Evolutionary conservation across 2,329 filamentous ascomycete species (phyloP).

Genomic region (Dichotomopilus funicola): DNA sequence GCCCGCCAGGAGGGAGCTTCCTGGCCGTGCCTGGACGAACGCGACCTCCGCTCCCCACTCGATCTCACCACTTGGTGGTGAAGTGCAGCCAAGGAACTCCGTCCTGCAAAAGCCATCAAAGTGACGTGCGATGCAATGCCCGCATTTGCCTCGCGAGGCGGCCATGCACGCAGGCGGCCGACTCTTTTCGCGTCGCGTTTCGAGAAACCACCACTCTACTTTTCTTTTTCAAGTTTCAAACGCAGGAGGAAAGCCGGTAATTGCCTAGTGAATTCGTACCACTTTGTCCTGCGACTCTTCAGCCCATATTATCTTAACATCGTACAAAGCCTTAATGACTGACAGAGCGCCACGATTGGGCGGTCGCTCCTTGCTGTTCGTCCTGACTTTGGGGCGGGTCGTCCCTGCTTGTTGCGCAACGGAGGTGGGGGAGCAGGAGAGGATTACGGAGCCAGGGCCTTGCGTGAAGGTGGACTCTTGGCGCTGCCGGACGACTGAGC

Average conservation of each 20-base stretch:
- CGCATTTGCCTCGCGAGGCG: constrained; percentile 5
- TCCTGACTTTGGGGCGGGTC: constrained; percentile 15
- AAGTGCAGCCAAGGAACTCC: constrained; percentile 2
- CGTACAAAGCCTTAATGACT: not conserved
- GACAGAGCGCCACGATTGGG: constrained; percentile 10
- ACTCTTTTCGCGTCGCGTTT: constrained; percentile 1
- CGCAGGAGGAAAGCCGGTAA: no score
- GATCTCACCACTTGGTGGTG: constrained; percentile 1
- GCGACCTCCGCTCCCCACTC: constrained; percentile 20
- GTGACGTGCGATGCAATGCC: constrained; percentile 2
- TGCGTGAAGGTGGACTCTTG: constrained; percentile 15
- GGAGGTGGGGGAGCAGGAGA: constrained; percentile 12
- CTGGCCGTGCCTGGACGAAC: constrained; percentile 21
- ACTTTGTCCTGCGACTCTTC: no score
- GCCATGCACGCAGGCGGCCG: constrained; percentile 6
- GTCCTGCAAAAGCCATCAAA: not conserved
- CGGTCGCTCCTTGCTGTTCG: constrained; percentile 15
- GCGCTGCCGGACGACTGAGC: constrained; percentile 12
- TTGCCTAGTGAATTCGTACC: no score
- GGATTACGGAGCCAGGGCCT: constrained; percentile 16
- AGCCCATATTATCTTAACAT: no score
- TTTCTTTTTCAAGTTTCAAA: no score
- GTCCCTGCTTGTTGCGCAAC: constrained; percentile 15
- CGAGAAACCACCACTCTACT: no score
- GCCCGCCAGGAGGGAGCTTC: constrained; percentile 11